Base-by-base conservation (phyloP, 257 asterid genomes). In the Coffea canephora region DNA sequence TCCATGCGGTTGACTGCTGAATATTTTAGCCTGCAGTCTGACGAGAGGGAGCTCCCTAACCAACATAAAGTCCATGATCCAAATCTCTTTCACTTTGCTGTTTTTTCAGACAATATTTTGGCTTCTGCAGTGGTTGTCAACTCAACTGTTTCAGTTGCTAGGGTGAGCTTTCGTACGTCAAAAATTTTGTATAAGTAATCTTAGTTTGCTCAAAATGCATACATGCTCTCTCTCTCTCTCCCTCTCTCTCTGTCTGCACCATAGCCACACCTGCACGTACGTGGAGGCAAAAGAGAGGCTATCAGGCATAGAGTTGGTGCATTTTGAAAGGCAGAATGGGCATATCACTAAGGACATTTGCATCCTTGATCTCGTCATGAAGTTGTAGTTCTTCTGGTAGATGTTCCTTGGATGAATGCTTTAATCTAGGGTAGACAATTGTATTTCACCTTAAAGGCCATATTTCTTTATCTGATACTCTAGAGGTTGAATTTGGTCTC, bases 91-190 rank as follows among this genome's bases (percentile, higher is more conserved):
- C 99, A 96, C 89, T 87, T 92, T 72, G 97, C 97, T 66, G 65
- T 96, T 66, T 94, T 96, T 88, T 96, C 99, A 41, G 97, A 96
- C 89, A 96, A 94, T 81, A 81, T 96, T 80, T 81, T 96, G 89
- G 97, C 99, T 81, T 90, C 91, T 88, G 88, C 97, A 8, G 98
- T 92, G 85, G 98, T 96, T 82, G 95, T 96, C 77, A 92, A 94
- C 88, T 88, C 99, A 77, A 91, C 98, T 31, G 79, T 92, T 83
- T 90, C 96, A 81, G 84, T 91, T 77, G 87, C 97, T 68, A 77
- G 49, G 86, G 98, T 96, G 84, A 80, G 93, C 80, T 75, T 67
- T 77, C 80, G 48, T 65, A 31, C 18, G 67, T 73, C 71, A 76
- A 41, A 78, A 64, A 82, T 54, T 66, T 39, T 39, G 45, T n/a